Evolutionary conservation across 1,139 yeast genomes (phyloP).

Genomic region (Trichomonascaceae sp.): DNA sequence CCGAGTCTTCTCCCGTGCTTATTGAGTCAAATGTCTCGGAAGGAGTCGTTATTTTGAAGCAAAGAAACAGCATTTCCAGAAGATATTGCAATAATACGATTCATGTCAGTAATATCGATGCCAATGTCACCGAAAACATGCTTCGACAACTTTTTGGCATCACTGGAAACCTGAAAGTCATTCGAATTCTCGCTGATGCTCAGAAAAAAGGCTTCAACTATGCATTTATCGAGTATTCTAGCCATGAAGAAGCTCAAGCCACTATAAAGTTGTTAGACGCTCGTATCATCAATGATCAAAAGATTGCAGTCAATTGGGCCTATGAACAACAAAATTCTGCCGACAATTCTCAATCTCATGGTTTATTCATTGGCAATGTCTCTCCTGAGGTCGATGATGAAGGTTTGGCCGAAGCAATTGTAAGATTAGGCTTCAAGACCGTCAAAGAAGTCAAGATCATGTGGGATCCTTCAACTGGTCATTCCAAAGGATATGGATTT

Average conservation of each 20-base stretch:
- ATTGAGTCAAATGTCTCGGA: neutral
- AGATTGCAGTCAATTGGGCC: slow-evolving; percentile 73
- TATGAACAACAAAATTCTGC: slow-evolving; percentile 62
- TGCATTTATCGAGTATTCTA: slow-evolving; percentile 74
- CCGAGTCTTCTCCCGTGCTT: neutral
- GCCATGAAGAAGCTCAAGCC: slow-evolving; percentile 50
- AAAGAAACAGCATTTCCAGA: slow-evolving; percentile 43
- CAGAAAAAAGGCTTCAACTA: slow-evolving; percentile 45
- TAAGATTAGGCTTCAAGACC: slow-evolving; percentile 44
- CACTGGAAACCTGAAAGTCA: slow-evolving; percentile 44
- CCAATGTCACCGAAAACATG: slow-evolving; percentile 56
- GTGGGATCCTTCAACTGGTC: slow-evolving; percentile 96
- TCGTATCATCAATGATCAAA: slow-evolving; percentile 30
- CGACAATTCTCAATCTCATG: slow-evolving; percentile 46
- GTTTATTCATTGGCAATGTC: slow-evolving; percentile 82
- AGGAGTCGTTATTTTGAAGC: neutral
- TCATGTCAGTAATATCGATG: slow-evolving; percentile 71
- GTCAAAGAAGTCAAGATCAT: slow-evolving; percentile 83
- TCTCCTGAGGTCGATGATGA: slow-evolving; percentile 82
- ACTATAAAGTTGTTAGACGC: slow-evolving; percentile 63
- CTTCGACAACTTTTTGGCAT: slow-evolving; percentile 57
- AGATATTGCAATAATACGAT: slow-evolving; percentile 66
- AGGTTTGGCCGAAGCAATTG: slow-evolving; percentile 52
- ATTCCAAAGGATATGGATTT: slow-evolving; percentile 89
- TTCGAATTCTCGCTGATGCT: slow-evolving; percentile 9